These are phyloP conservation scores for Nakaseomyces sp. DNA, from an alignment of 1,139 yeast genomes.

Conservation along the genomic window DNA sequence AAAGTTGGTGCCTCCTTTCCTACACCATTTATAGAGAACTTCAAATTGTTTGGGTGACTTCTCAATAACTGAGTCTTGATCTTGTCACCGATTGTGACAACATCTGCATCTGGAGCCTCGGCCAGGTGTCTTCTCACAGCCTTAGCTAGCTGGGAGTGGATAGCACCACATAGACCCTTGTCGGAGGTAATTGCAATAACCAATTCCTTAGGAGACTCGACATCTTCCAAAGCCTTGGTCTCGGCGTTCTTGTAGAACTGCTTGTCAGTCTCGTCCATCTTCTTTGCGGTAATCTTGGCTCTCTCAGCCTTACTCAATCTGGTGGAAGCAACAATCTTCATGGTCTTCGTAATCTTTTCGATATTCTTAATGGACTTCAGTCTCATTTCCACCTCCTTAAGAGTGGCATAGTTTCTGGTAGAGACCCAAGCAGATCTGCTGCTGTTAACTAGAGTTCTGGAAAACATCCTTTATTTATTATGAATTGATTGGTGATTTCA, in stretches of 20 bases:
- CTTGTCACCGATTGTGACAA: conserved; percentile 91
- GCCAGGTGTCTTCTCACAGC: conserved; percentile 62
- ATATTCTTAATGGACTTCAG: conserved; percentile 96
- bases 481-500: too few species aligned
- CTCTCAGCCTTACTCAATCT: conserved; percentile 93
- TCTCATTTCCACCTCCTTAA: conserved; percentile 97
- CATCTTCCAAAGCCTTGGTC: conserved; percentile 44
- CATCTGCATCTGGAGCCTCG: conserved; percentile 60
- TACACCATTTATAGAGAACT: conserved; percentile 75
- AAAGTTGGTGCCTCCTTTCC: conserved; percentile 97
- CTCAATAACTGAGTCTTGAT: conserved; percentile 80
- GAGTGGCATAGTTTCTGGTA: conserved; percentile 85
- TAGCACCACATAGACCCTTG: conserved; percentile 98
- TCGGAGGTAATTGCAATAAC: conserved; percentile 87
- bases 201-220: conserved; percentile 53
- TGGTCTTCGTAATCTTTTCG: conserved; percentile 98
- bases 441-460: conserved; percentile 6
- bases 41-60: conserved; percentile 62
- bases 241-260: conserved; percentile 79
- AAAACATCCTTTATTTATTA: conserved; percentile 6
- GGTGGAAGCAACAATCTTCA: conserved; percentile 98
- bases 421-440: conserved; percentile 4
- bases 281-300: conserved; percentile 85
- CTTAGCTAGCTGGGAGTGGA: conserved; percentile 90
- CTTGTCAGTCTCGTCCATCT: conserved; percentile 69